phyloP scores from a whole-genome alignment of 2,329 filamentous ascomycete genomes.

The Fonsecaea nubica region DNA sequence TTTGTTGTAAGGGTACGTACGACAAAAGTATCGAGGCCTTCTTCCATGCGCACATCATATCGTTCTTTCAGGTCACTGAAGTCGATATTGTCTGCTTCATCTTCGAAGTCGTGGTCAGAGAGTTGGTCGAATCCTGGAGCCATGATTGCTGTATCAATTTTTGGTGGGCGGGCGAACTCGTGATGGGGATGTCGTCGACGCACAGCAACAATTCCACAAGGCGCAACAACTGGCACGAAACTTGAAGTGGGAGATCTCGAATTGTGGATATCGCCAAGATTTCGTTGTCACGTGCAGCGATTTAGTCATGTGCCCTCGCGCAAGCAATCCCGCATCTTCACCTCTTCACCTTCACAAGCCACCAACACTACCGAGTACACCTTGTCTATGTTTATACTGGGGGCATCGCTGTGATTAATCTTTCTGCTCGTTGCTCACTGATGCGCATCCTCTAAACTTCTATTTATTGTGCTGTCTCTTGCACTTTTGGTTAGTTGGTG shows the following conservation, averaged over 20 bases:
- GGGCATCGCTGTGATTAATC: slow-evolving; percentile 1
- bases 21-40: slow-evolving; percentile 94
- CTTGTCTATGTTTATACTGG: not conserved
- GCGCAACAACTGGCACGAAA: slow-evolving; percentile 6
- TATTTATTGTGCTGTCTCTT: not conserved
- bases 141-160: slow-evolving; percentile 66
- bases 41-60: slow-evolving; percentile 94
- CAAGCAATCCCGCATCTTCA: slow-evolving; percentile 19
- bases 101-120: slow-evolving; percentile 87
- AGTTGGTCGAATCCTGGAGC: slow-evolving; percentile 92
- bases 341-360: slow-evolving; percentile 5
- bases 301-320: slow-evolving; percentile 17
- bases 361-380: not conserved
- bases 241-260: slow-evolving; percentile 4
- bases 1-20: slow-evolving; percentile 24
- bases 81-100: slow-evolving; percentile 92
- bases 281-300: not conserved
- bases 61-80: slow-evolving; percentile 90
- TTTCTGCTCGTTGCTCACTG: not conserved
- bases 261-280: slow-evolving; percentile 22
- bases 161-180: not conserved
- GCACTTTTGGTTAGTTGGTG: not conserved
- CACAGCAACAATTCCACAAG: not conserved
- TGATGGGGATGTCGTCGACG: slow-evolving; percentile 8
- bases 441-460: not conserved